A percentile compares a stretch with the other conserved stretches of the same genome.
Evolutionary conservation across 345 rosid species (phyloP).

Genomic region (thale cress (Arabidopsis thaliana)): TAIR10.1 NC_003075.7:16950001-16950500

Average conservation of each 20-base stretch:
- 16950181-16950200: constrained; percentile 45
- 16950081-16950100: constrained; percentile 89
- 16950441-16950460: constrained; percentile 42
- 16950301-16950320: constrained; percentile 88
- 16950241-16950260: constrained; percentile 72
- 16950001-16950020: constrained; percentile 78
- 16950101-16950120: constrained; percentile 94
- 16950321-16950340: constrained; percentile 65
- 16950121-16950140: constrained; percentile 61
- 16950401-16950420: constrained; percentile 54
- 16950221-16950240: constrained; percentile 98
- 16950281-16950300: constrained; percentile 77
- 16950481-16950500: constrained; percentile 17
- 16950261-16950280: constrained; percentile 72
- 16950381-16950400: constrained; percentile 76
- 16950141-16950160: neutral
- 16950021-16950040: constrained; percentile 87
- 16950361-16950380: constrained; percentile 92
- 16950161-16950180: too few species aligned
- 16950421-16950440: neutral
- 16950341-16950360: constrained; percentile 57
- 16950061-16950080: constrained; percentile 76
- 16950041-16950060: constrained; percentile 81
- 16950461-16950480: constrained; percentile 17
- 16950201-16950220: constrained; percentile 95